Conservation (phyloP, 2,329 filamentous ascomycete species). For the Thelonectria blattea region DNA sequence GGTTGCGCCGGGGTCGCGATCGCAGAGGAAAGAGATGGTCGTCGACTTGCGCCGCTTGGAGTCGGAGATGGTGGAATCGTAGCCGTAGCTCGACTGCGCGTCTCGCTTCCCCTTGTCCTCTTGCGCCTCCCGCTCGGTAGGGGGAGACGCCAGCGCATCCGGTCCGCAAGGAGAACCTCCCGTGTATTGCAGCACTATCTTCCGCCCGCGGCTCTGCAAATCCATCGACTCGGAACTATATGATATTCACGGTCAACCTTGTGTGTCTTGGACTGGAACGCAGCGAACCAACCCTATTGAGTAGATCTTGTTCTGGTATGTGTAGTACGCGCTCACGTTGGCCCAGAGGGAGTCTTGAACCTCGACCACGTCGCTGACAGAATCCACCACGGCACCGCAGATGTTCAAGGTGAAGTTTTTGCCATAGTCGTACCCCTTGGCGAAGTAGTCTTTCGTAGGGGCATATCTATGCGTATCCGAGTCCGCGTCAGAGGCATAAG, state of each 20-base stretch:
- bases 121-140: conserved; percentile 12
- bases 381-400: conserved; percentile 75
- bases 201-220: conserved; percentile 68
- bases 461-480: conserved; percentile 49
- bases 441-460: conserved; percentile 61
- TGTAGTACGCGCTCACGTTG: conserved; percentile 83
- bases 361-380: conserved; percentile 67
- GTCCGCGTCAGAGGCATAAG: conserved; percentile 50
- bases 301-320: conserved; percentile 67
- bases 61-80: conserved; percentile 35
- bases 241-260: conserved; percentile 19
- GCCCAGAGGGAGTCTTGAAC: conserved; percentile 66
- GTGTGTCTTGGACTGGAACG: conserved; percentile 6
- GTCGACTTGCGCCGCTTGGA: conserved; percentile 71
- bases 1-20: conserved; percentile 74
- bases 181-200: conserved; percentile 78
- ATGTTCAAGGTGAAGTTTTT: conserved; percentile 86
- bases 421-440: conserved; percentile 77
- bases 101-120: conserved; percentile 31
- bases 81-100: conserved; percentile 37
- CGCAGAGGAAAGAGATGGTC: conserved; percentile 91
- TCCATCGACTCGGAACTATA: conserved; percentile 55
- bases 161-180: conserved; percentile 76
- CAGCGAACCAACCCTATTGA: conserved; percentile 70
- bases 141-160: conserved; percentile 44